A percentile compares a stretch with the other conserved stretches of the same genome.
Conservation (phyloP, 768 basidiomycete species). For the Collybia mongolica region DNA sequence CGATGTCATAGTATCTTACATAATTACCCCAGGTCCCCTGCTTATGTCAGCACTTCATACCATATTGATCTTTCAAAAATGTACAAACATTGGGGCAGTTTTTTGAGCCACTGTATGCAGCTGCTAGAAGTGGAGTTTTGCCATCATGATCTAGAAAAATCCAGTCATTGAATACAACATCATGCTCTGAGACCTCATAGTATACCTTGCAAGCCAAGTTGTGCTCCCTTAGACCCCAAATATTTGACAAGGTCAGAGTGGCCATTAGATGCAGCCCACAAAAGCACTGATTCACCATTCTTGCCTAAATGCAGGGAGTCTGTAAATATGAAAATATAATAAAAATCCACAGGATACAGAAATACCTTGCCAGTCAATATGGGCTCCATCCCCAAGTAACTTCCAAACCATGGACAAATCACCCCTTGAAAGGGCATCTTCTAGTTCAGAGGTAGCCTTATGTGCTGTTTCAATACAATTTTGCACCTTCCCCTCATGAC, state of each 20-base stretch:
- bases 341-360: neutral
- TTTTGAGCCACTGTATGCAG: neutral
- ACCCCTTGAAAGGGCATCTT: neutral
- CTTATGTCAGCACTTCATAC: too few species aligned
- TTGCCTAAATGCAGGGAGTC: neutral
- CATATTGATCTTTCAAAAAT: too few species aligned
- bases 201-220: too few species aligned
- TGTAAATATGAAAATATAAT: neutral
- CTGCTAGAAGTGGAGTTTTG: neutral
- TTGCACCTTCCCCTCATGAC: neutral
- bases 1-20: too few species aligned
- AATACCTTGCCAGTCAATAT: too few species aligned
- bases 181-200: too few species aligned
- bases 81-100: too few species aligned
- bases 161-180: too few species aligned
- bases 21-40: too few species aligned
- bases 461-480: neutral
- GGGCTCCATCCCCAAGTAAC: neutral
- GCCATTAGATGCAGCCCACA: neutral
- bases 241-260: too few species aligned
- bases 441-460: neutral
- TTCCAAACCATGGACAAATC: neutral
- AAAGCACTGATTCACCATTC: neutral
- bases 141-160: neutral
- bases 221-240: too few species aligned